phyloP scores from a whole-genome alignment of 176 grass and related monocot genomes.

The Zizania latifolia region DNA sequence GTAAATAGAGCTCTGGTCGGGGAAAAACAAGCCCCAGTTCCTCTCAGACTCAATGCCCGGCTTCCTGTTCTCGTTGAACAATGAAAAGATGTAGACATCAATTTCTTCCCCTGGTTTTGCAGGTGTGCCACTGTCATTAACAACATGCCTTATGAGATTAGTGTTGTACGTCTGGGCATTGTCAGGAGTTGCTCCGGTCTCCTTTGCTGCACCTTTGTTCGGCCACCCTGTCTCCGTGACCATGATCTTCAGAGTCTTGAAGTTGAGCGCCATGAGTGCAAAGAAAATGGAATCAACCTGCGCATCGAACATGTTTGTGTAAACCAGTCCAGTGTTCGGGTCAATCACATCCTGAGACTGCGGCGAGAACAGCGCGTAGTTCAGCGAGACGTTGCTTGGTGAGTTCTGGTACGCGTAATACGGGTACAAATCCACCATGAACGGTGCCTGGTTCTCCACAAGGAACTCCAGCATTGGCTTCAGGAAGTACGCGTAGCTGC shows the following conservation, averaged over 20 bases:
- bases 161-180: conserved; percentile 96
- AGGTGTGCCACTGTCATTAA: conserved; percentile 88
- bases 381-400: conserved; percentile 68
- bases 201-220: conserved; percentile 65
- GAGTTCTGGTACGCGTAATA: conserved; percentile 94
- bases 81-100: conserved; percentile 87
- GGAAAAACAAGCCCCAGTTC: conserved; percentile 91
- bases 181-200: conserved; percentile 73
- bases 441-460: conserved; percentile 79
- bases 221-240: conserved; percentile 90
- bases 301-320: conserved; percentile 92
- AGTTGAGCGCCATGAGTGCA: conserved; percentile 83
- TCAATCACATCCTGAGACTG: conserved; percentile 65
- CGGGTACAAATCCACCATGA: conserved; percentile 97
- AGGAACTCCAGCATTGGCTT: conserved; percentile 97
- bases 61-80: conserved; percentile 98
- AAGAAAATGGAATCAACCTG: conserved; percentile 91
- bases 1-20: conserved; percentile 78
- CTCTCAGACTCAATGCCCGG: conserved; percentile 87
- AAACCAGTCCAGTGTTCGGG: conserved; percentile 84
- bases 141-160: conserved; percentile 71
- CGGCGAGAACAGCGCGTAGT: conserved; percentile 70
- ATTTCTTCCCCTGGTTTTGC: conserved; percentile 84
- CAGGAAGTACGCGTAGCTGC: conserved; percentile 81
- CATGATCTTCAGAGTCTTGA: conserved; percentile 91